Base-by-base conservation (phyloP, 2,329 filamentous ascomycete species). In the Scedosporium minutisporum region DNA sequence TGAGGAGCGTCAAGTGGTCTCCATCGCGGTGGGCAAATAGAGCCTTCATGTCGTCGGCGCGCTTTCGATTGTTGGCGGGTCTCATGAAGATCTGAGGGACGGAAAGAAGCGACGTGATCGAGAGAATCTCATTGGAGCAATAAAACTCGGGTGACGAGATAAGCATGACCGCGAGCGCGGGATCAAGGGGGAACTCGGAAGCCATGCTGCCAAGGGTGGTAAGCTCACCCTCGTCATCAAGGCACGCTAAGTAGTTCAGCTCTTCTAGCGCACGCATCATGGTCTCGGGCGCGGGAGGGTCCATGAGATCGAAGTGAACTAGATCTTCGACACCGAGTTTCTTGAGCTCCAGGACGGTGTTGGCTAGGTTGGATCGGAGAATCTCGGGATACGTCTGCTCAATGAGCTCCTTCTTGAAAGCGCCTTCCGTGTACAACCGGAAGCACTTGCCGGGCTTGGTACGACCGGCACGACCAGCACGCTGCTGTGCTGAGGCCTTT, bases 271-370 rank as follows among this genome's bases (percentile, higher is more conserved):
- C 95, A 68, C 96, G 87, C 93, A 99, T 99, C 75, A 99, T 87
- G 9, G 96, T 99, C 78, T 99, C 96, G 0, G 95, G 96, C 1
- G 96, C 93, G 0, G 95, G 95, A 25, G 95, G 95, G 69, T 99
- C 95, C 93, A 99, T 97, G 58, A 99, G 82, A 73, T 99, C 96
- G 71, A 99, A 99, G 76, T 99, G 95, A 10, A 99, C 95, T 59
- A 99, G 81, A 75, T 99, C 95, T 68, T 96, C 87, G 29, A 99
- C 87, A 55, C 95, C 95, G 46, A 99, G 87, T 78, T 99, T 97
- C 82, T 97, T 97, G 71, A 99, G 79, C 75, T 99, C 95, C 57
- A 99, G 79, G 1, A 99, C 95, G 0, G 95, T 99, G 69, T 92
- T 96, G 64, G 95, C 88, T 66, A 99, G 80, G 73, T 99, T 99